phyloP scores from a whole-genome alignment of 495 filamentous ascomycete genomes.

The Penicillium silybi region DNA sequence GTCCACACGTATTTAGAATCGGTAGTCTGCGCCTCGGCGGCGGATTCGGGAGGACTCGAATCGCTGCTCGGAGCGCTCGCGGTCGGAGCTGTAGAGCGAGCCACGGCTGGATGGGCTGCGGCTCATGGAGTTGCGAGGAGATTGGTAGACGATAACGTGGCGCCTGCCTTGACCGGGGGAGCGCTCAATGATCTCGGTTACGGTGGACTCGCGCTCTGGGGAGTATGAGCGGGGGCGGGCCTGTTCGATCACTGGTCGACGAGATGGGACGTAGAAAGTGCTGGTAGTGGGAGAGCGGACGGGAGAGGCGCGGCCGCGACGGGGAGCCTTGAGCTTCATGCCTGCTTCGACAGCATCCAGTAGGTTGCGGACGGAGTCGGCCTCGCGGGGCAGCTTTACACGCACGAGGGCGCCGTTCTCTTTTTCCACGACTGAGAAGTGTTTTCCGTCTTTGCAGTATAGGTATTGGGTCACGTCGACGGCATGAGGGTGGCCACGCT shows the following conservation, averaged over 20 bases:
- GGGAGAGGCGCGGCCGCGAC: slow-evolving; percentile 16
- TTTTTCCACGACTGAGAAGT: slow-evolving; percentile 46
- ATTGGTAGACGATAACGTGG: slow-evolving; percentile 37
- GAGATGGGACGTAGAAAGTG: slow-evolving; percentile 37
- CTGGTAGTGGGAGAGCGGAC: slow-evolving; percentile 23
- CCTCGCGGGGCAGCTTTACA: slow-evolving; percentile 47
- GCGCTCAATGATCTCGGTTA: slow-evolving; percentile 28
- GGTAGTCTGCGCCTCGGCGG: slow-evolving; percentile 29
- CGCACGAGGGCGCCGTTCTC: slow-evolving; percentile 40
- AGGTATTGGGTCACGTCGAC: slow-evolving; percentile 47
- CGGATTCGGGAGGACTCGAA: slow-evolving; percentile 30
- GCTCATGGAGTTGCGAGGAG: slow-evolving; percentile 23
- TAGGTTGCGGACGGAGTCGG: slow-evolving; percentile 35
- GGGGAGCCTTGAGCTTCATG: slow-evolving; percentile 26
- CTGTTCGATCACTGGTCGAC: slow-evolving; percentile 20
- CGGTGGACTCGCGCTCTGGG: slow-evolving; percentile 8
- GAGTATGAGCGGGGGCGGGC: slow-evolving; percentile 16
- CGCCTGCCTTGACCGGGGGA: slow-evolving; percentile 14
- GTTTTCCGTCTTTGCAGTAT: slow-evolving; percentile 44
- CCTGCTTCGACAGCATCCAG: slow-evolving; percentile 48
- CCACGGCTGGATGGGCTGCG: slow-evolving; percentile 38
- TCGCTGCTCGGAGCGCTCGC: slow-evolving; percentile 36
- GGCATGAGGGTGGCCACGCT: slow-evolving; percentile 45
- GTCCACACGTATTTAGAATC: slow-evolving; percentile 15
- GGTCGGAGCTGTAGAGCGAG: slow-evolving; percentile 39